These are phyloP conservation scores for Fusarium sp. DNA, from an alignment of 2,329 filamentous ascomycete genomes.

Conservation along the genomic window DNA sequence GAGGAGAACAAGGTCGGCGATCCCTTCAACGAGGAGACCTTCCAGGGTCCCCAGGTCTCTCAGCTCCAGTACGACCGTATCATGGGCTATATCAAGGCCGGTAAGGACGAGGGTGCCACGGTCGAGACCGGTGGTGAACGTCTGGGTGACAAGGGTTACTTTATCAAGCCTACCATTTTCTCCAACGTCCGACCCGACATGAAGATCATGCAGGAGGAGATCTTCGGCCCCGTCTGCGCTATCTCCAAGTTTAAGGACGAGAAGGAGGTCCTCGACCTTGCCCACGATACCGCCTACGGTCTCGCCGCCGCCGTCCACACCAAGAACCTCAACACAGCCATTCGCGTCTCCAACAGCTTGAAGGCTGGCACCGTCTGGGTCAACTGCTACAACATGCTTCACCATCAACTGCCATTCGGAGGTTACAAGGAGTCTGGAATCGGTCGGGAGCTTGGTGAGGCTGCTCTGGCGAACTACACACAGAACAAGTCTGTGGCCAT, in stretches of 20 bases:
- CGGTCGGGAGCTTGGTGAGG: slow-evolving; percentile 78
- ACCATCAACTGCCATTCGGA: slow-evolving; percentile 73
- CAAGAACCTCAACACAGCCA: slow-evolving; percentile 80
- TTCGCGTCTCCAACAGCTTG: slow-evolving; percentile 79
- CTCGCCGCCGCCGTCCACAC: slow-evolving; percentile 87
- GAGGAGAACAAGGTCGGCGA: slow-evolving; percentile 81
- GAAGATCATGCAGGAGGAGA: slow-evolving; percentile 93
- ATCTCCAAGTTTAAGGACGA: slow-evolving; percentile 87
- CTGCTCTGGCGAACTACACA: slow-evolving; percentile 72
- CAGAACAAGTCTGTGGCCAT: slow-evolving; percentile 73
- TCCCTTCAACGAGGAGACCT: slow-evolving; percentile 79
- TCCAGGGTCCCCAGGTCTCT: slow-evolving; percentile 89
- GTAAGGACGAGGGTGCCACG: slow-evolving; percentile 66
- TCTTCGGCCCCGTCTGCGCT: slow-evolving; percentile 87
- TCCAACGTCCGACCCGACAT: slow-evolving; percentile 81
- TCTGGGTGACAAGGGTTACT: slow-evolving; percentile 82
- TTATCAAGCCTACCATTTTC: slow-evolving; percentile 93
- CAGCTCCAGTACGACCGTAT: slow-evolving; percentile 88
- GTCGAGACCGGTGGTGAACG: slow-evolving; percentile 64
- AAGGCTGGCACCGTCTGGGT: slow-evolving; percentile 74
- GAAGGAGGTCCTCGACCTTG: slow-evolving; percentile 78
- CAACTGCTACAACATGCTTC: slow-evolving; percentile 74
- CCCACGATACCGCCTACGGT: slow-evolving; percentile 81
- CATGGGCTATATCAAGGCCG: slow-evolving; percentile 80
- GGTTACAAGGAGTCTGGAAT: slow-evolving; percentile 84